Conservation (phyloP, 768 basidiomycete species). For the Macrolepiota albuminosa region DNA sequence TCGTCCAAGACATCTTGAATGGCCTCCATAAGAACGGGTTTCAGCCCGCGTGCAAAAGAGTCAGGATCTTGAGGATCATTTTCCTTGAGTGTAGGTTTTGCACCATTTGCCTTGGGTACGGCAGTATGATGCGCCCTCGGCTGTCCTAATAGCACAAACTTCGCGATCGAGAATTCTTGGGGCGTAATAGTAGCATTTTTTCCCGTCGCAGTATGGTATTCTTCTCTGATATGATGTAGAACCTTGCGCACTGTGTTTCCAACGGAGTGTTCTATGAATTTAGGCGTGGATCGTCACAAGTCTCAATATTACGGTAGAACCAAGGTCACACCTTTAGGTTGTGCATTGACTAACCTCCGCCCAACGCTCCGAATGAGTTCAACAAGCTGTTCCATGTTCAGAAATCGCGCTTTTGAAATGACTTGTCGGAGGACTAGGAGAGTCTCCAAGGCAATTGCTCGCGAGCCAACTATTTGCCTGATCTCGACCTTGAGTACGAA, state of each 20-base stretch:
- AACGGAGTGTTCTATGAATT: conserved; percentile 77
- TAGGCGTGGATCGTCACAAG: not conserved
- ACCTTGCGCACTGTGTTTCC: conserved; percentile 94
- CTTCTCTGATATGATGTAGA: conserved; percentile 91
- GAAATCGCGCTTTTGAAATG: conserved; percentile 81
- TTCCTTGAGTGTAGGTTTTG: conserved; percentile 55
- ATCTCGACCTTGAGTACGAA: conserved; percentile 2
- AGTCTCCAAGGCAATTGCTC: conserved; percentile 86
- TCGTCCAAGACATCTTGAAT: conserved; percentile 97
- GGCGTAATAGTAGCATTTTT: conserved; percentile 30
- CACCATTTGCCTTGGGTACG: conserved; percentile 40
- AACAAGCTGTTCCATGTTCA: conserved; percentile 81
- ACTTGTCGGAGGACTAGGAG: conserved; percentile 85
- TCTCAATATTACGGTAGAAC: conserved; percentile 4
- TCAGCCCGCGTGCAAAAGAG: conserved; percentile 71
- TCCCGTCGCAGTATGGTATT: conserved; percentile 79
- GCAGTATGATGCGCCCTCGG: conserved; percentile 47
- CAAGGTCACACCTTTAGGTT: conserved; percentile 81
- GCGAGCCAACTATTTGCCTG: conserved; percentile 91
- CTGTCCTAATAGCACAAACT: conserved; percentile 79
- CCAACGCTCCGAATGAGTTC: conserved; percentile 78
- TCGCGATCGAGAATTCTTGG: conserved; percentile 66
- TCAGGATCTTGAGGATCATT: conserved; percentile 74
- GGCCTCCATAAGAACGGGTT: conserved; percentile 94
- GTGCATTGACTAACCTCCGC: conserved; percentile 77